Evolutionary conservation across 2,329 filamentous ascomycete genomes (phyloP), one percentile per base, ranked within the genome.

Genomic region (Colletotrichum trifolii): DNA sequence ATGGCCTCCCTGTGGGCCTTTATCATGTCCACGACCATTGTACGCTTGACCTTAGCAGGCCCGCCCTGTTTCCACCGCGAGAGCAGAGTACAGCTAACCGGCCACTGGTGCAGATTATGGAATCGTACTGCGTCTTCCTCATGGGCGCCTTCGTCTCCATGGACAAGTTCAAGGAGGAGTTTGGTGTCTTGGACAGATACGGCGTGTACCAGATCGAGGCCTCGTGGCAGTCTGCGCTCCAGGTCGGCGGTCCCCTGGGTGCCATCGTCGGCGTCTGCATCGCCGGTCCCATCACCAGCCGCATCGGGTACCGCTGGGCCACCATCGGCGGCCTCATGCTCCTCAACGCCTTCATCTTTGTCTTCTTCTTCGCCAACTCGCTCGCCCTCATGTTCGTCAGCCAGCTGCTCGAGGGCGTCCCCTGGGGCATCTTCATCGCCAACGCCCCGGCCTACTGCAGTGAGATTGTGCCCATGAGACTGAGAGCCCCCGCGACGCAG

Each of bases 351-450:
- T 85, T 85, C 69, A 88, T 88, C 75, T 86, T 89, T 71, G 72
- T 76, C 53, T 79, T 81, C 67, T 85, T 78, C 69, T 85, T 82
- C 61, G 82, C 73, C 69, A 73, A 81, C 62, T 78, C 75, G 57
- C 72, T 79, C 7, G 70, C 73, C 1, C 74, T 84, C 67, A 75
- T 85, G 64, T 82, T 88, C 70, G 79, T 79, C 5, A 78, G 82
- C 42, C 87, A 89, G 77, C 75, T 87, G 59, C 79, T 89, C 50
- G 86, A 88, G 73, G 87, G 87, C 66, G 71, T 90, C 5, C 87
- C 87, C 2, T 90, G 87, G 87, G 87, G 87, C 34, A 83, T 90
- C 71, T 90, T 90, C 74, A 87, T 89, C 69, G 86, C 87, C 72
- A 89, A 89, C 72, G 82, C 87, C 5, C 87, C 87, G 1, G 87